These are phyloP conservation scores for Tremella fuciformis DNA, from an alignment of 768 basidiomycete species.

Conservation along the genomic window DNA sequence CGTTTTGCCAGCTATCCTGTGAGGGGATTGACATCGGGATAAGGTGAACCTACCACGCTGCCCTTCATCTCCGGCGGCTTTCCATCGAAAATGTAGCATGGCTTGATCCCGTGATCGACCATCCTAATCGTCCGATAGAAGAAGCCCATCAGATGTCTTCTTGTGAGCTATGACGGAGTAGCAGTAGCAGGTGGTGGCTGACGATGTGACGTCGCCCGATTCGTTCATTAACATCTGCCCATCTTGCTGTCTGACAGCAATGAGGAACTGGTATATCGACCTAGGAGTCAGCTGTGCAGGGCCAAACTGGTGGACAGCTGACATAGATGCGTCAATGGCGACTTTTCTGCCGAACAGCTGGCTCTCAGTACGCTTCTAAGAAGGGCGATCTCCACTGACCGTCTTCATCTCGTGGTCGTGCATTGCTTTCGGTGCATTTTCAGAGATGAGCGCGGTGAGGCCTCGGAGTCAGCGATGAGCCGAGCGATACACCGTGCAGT, in stretches of 20 bases:
- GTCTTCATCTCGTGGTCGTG: constrained; percentile 93
- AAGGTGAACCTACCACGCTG: constrained; percentile 71
- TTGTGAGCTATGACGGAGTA: not conserved
- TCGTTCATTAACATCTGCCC: constrained; percentile 96
- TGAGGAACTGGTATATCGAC: constrained; percentile 72
- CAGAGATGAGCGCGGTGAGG: constrained; percentile 78
- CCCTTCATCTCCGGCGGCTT: constrained; percentile 97
- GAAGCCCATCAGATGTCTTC: constrained; percentile 95
- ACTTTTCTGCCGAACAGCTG: constrained; percentile 92
- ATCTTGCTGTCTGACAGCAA: constrained; percentile 92
- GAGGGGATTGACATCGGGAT: not conserved
- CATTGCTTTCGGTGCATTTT: constrained; percentile 80
- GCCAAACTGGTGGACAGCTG: constrained; percentile 24
- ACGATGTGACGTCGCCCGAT: constrained; percentile 92
- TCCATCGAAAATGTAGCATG: constrained; percentile 96
- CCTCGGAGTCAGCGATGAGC: constrained; percentile 49
- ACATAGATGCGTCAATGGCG: constrained; percentile 80
- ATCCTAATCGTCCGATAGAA: constrained; percentile 97
- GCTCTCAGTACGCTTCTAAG: not conserved
- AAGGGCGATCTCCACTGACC: constrained; percentile 22
- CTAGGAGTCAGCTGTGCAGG: constrained; percentile 15
- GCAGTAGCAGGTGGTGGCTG: constrained; percentile 11
- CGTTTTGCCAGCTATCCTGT: constrained; percentile 82
- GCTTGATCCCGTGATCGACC: constrained; percentile 97
- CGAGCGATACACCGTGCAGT: too few species aligned